These are phyloP conservation scores for Pugionium cornutum DNA, from an alignment of 345 rosid genomes.

Conservation along the genomic window DNA sequence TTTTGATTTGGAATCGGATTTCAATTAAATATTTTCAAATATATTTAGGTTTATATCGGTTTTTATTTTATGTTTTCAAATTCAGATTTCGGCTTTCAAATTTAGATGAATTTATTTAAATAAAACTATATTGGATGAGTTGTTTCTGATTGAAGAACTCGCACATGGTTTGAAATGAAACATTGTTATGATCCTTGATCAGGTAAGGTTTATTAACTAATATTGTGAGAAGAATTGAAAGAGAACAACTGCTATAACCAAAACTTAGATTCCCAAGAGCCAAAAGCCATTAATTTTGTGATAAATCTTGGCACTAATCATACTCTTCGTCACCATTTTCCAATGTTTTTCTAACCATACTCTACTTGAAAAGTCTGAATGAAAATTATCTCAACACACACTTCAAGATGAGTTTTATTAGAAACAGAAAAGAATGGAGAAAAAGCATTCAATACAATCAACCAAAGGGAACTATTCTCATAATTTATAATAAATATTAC, in stretches of 20 bases:
- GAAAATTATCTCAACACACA: neutral
- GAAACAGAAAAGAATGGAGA: neutral
- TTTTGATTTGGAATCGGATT: too few relatives aligned
- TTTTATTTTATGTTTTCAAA: too few relatives aligned
- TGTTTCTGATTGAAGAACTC: too few relatives aligned
- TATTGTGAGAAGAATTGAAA: slow-evolving; percentile 10
- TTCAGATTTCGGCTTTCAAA: too few relatives aligned
- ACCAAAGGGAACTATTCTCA: too few relatives aligned
- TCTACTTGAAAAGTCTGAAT: too few relatives aligned
- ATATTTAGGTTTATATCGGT: too few relatives aligned
- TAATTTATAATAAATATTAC: too few relatives aligned
- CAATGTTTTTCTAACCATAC: too few relatives aligned
- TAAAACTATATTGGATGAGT: too few relatives aligned
- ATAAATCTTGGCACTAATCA: slow-evolving; percentile 11
- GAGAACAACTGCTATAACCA: neutral
- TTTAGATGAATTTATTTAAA: too few relatives aligned
- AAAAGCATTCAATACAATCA: neutral
- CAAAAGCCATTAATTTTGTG: slow-evolving; percentile 13
- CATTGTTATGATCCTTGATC: slow-evolving; percentile 22
- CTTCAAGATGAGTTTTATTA: slow-evolving; percentile 24
- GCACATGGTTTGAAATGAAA: neutral
- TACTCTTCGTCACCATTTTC: neutral
- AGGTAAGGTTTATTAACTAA: neutral
- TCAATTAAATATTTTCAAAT: too few relatives aligned
- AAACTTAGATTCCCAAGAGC: slow-evolving; percentile 8